Evolutionary conservation across 768 basidiomycete species (phyloP).

Genomic region (Boletus pseudopeckii): DNA sequence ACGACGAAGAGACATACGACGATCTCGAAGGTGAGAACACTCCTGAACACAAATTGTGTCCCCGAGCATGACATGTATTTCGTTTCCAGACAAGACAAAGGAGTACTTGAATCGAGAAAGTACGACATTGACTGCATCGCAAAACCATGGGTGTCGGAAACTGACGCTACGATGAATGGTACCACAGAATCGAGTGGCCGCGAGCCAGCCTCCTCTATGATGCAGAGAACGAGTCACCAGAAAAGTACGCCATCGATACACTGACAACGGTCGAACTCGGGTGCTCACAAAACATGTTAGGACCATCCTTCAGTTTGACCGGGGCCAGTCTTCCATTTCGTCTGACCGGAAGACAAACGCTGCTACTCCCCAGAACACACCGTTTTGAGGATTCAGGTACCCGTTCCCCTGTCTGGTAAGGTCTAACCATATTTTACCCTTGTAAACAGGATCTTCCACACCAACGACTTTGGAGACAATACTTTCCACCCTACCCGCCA

Average conservation of each 20-base stretch:
- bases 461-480: conserved; percentile 43
- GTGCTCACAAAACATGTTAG: conserved; percentile 2
- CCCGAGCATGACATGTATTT: background rate
- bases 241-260: conserved; percentile 9
- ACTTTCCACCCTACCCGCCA: conserved; percentile 52
- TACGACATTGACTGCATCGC: background rate
- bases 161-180: background rate
- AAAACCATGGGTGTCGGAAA: background rate
- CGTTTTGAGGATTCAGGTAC: conserved; percentile 13
- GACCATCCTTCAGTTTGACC: conserved; percentile 12
- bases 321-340: conserved; percentile 5
- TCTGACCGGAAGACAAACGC: background rate
- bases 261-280: background rate
- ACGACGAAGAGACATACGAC: conserved; percentile 2
- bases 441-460: conserved; percentile 13
- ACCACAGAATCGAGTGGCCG: background rate
- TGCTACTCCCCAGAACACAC: background rate
- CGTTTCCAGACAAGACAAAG: conserved; percentile 3
- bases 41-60: background rate
- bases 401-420: no score
- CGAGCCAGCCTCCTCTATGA: background rate
- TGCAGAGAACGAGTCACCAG: background rate
- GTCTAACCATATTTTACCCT: background rate
- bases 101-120: background rate
- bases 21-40: conserved; percentile 7